phyloP scores from a whole-genome alignment of 2,329 filamentous ascomycete genomes.

The Ceratocystis albifundus region DNA sequence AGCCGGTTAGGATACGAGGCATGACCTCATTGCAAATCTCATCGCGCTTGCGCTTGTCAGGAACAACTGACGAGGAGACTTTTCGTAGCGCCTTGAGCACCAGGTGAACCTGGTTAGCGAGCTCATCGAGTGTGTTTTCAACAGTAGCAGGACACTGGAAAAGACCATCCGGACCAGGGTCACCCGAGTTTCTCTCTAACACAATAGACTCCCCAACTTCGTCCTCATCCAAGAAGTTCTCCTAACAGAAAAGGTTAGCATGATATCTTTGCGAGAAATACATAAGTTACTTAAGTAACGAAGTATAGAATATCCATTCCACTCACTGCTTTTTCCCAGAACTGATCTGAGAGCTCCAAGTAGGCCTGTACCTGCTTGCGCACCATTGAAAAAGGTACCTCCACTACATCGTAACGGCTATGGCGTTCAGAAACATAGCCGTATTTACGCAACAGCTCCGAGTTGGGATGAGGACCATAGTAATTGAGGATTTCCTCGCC shows the following conservation, averaged over 20 bases:
- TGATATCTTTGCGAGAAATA: not conserved
- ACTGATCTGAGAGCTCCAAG: conserved; percentile 31
- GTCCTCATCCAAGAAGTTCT: conserved; percentile 47
- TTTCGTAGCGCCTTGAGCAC: conserved; percentile 42
- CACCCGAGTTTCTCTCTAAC: conserved; percentile 45
- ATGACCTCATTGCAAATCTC: conserved; percentile 36
- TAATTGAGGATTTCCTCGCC: conserved; percentile 79
- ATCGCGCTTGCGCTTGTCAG: conserved; percentile 41
- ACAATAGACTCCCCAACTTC: conserved; percentile 66
- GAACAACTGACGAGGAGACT: conserved; percentile 33
- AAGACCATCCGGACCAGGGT: conserved; percentile 40
- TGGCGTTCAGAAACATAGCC: conserved; percentile 78
- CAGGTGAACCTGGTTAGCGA: conserved; percentile 41
- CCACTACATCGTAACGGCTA: conserved; percentile 67
- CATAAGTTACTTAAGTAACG: not conserved
- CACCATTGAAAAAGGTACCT: conserved; percentile 55
- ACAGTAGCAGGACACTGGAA: conserved; percentile 33
- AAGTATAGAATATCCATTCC: conserved; percentile 18
- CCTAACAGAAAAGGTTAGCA: conserved; percentile 25
- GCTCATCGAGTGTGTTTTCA: conserved; percentile 38
- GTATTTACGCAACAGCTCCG: conserved; percentile 71
- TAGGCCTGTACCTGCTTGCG: conserved; percentile 35
- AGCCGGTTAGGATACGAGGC: conserved; percentile 31
- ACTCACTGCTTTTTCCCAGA: conserved; percentile 37
- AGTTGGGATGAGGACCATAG: conserved; percentile 72